These are phyloP conservation scores for Fusarium sulawesiense DNA, from an alignment of 2,329 filamentous ascomycete species.

Conservation along the genomic window DNA sequence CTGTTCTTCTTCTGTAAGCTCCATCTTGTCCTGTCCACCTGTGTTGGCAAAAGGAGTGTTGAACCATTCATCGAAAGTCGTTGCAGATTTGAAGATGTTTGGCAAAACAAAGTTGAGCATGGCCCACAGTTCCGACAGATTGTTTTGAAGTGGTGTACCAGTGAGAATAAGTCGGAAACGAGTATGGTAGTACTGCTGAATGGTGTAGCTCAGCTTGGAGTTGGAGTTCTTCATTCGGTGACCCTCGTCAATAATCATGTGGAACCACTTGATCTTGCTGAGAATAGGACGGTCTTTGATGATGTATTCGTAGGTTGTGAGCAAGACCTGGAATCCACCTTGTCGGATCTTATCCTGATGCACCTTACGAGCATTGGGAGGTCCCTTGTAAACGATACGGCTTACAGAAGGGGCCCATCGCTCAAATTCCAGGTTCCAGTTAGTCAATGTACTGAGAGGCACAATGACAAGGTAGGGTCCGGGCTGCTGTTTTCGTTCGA, in stretches of 20 bases:
- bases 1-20: slow-evolving; percentile 99
- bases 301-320: slow-evolving; percentile 99
- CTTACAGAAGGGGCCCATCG: slow-evolving; percentile 94
- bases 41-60: slow-evolving; percentile 99
- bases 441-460: slow-evolving; percentile 94
- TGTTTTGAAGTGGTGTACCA: slow-evolving; percentile 97
- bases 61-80: slow-evolving; percentile 99
- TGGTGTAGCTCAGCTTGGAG: slow-evolving; percentile 94
- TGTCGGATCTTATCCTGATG: slow-evolving; percentile 95
- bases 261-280: slow-evolving; percentile 99
- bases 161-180: slow-evolving; percentile 97
- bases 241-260: slow-evolving; percentile 99
- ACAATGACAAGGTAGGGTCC: slow-evolving; percentile 98
- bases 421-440: slow-evolving; percentile 99
- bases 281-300: slow-evolving; percentile 97
- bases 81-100: slow-evolving; percentile 98
- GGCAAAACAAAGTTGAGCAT: slow-evolving; percentile 98
- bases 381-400: slow-evolving; percentile 96
- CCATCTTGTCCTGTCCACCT: slow-evolving; percentile 98
- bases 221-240: slow-evolving; percentile 99
- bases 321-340: slow-evolving; percentile 92
- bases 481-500: slow-evolving; percentile 91
- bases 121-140: slow-evolving; percentile 94
- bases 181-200: slow-evolving; percentile 94
- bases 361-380: slow-evolving; percentile 85